A percentile compares a stretch with the other conserved stretches of the same genome.
Evolutionary conservation across 768 basidiomycete genomes (phyloP).

Genomic region (Cantharellus cinnabarinus): DNA sequence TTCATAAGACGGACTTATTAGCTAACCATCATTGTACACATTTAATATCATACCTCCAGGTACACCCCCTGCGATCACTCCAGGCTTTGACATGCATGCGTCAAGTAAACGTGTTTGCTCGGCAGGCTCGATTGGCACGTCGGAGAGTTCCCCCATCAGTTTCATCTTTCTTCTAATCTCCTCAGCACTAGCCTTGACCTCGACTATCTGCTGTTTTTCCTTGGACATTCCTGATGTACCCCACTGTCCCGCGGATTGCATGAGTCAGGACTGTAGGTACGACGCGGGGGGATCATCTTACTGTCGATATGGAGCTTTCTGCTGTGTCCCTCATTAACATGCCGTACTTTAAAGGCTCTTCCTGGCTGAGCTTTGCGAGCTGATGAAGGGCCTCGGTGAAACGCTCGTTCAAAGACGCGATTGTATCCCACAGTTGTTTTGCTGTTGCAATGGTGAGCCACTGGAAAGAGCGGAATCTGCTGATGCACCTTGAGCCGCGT

Average conservation of each 20-base stretch:
- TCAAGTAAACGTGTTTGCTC: conserved; percentile 75
- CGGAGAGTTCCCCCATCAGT: conserved; percentile 54
- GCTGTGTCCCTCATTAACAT: too few species aligned
- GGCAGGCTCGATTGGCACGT: conserved; percentile 76
- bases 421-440: conserved; percentile 10
- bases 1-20: background rate
- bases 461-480: background rate
- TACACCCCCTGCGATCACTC: conserved; percentile 86
- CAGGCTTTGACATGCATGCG: conserved; percentile 50
- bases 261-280: too few species aligned
- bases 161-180: conserved; percentile 62
- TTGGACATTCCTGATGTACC: too few species aligned
- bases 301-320: too few species aligned
- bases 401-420: conserved; percentile 9
- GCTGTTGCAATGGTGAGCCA: conserved; percentile 4
- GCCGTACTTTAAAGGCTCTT: background rate
- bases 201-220: background rate
- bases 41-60: conserved; percentile 49
- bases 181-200: conserved; percentile 19
- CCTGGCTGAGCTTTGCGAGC: background rate
- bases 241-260: too few species aligned
- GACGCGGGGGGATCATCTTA: too few species aligned
- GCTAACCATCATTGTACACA: background rate
- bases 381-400: conserved; percentile 5
- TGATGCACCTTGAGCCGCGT: conserved; percentile 32